phyloP scores from a whole-genome alignment of 2,329 filamentous ascomycete genomes.

The Graphilbum ipis-grandicollis region DNA sequence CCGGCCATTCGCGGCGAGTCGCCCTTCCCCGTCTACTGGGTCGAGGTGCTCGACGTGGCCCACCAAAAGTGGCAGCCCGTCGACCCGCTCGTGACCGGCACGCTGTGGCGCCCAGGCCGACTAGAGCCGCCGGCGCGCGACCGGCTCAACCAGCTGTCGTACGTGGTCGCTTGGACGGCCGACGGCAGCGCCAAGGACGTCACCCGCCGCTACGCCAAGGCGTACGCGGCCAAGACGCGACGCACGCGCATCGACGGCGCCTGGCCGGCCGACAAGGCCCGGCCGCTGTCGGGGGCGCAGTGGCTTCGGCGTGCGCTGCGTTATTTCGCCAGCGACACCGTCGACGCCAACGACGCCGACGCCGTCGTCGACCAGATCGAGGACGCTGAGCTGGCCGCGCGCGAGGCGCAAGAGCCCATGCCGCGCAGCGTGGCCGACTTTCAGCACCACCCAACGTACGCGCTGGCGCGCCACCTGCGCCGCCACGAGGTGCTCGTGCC shows the following conservation, averaged over 20 bases:
- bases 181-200: conserved; percentile 70
- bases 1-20: conserved; percentile 65
- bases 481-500: conserved; percentile 70
- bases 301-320: conserved; percentile 39
- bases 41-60: conserved; percentile 73
- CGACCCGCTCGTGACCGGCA: conserved; percentile 68
- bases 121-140: conserved; percentile 76
- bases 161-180: conserved; percentile 72
- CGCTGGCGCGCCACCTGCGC: conserved; percentile 68
- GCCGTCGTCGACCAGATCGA: conserved; percentile 71
- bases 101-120: conserved; percentile 55
- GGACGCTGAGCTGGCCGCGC: conserved; percentile 53
- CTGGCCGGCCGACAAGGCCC: conserved; percentile 4
- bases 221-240: conserved; percentile 79
- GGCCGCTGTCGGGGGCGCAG: conserved; percentile 5
- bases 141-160: conserved; percentile 57
- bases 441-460: conserved; percentile 70
- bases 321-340: conserved; percentile 20
- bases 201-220: conserved; percentile 72
- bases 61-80: conserved; percentile 85
- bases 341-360: conserved; percentile 11
- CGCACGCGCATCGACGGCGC: conserved; percentile 55
- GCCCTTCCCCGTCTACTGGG: conserved; percentile 75
- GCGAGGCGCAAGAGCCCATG: conserved; percentile 64
- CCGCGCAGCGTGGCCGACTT: conserved; percentile 76